Conservation (phyloP, 1,284 basidiomycete species). For the Mycosarcoma maydis region DNA sequence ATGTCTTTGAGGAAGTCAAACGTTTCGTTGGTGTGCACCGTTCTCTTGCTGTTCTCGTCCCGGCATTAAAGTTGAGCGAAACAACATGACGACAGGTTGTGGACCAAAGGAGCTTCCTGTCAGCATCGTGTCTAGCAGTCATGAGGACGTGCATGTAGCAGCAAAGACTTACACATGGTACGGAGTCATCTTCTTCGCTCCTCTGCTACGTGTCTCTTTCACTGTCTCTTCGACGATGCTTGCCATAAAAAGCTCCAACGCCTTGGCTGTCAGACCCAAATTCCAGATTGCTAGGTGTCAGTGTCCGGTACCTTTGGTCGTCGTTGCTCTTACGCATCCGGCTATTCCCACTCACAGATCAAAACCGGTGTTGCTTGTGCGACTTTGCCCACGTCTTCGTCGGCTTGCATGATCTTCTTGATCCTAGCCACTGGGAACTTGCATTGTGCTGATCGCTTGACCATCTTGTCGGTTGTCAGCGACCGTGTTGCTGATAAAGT, state of each 20-base stretch:
- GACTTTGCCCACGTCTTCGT: conserved; percentile 99
- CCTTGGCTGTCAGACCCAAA: conserved; percentile 79
- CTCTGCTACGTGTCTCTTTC: conserved; percentile 81
- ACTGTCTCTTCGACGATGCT: conserved; percentile 85
- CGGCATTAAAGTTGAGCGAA: too few species aligned
- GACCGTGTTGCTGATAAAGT: not conserved
- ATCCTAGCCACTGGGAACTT: conserved; percentile 77
- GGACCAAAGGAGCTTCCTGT: too few species aligned
- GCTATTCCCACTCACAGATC: conserved; percentile 95
- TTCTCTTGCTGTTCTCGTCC: conserved; percentile 81
- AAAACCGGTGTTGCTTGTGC: conserved; percentile 96
- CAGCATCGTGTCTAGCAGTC: not conserved
- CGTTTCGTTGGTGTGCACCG: conserved; percentile 85
- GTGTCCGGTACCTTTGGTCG: too few species aligned
- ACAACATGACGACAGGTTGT: too few species aligned
- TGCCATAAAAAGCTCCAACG: conserved; percentile 90
- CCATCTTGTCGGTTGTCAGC: conserved; percentile 42
- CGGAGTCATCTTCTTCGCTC: conserved; percentile 88
- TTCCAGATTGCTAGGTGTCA: not conserved
- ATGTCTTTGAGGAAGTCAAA: conserved; percentile 96
- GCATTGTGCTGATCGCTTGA: conserved; percentile 56
- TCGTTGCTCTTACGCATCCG: too few species aligned
- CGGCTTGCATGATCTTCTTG: conserved; percentile 99
- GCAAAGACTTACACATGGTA: conserved; percentile 89
- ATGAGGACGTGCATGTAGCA: too few species aligned